Evolutionary conservation across 2,329 filamentous ascomycete species (phyloP), one percentile per base, ranked within the genome.

Genomic region (Bimuria novae-zelandiae): DNA sequence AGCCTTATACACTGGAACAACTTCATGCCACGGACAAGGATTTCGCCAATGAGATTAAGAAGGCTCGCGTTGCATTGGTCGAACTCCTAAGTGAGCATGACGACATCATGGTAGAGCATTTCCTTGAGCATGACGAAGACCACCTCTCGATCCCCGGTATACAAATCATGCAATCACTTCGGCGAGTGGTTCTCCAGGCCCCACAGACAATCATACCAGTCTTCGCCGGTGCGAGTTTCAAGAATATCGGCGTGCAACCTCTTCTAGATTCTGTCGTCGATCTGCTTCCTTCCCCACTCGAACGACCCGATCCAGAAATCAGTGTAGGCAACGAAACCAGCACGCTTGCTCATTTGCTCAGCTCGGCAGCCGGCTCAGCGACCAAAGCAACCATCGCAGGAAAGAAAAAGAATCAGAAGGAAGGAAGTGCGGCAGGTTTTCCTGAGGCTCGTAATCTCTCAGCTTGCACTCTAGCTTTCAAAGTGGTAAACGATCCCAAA

Each of bases 161-260:
- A 16, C 79, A 87, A 36, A 86, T 97, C 55, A 85, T 88, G 55
- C 80, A 85, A 48, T 89, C 89, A 56, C 82, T 99, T 27, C 85
- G 92, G 29, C 82, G 86, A 40, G 87, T 86, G 33, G 84, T 96
- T 5, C 79, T 87, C 5, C 79, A 80, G 41, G 84, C 86, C 1
- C 82, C 88, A 8, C 91, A 90, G 45, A 79, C 77, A n/a, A 79
- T 95, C 16, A 89, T 94, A 37, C 93, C 93, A 0, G 83, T 97
- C 0, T 95, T 96, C 73, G 90, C 90, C 0, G 93, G 93, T 2
- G 92, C 93, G 4, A 97, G 92, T 72, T 92, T 97, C 74, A 86
- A 89, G 36, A 96, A 97, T 60, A 90, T 97, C 56, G 94, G 94
- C 7, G 92, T 97, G 3, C 91, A 97, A 71, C 91, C 92, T 23